Base-by-base conservation (phyloP, 2,329 filamentous ascomycete genomes). In the Fusarium siculi region DNA sequence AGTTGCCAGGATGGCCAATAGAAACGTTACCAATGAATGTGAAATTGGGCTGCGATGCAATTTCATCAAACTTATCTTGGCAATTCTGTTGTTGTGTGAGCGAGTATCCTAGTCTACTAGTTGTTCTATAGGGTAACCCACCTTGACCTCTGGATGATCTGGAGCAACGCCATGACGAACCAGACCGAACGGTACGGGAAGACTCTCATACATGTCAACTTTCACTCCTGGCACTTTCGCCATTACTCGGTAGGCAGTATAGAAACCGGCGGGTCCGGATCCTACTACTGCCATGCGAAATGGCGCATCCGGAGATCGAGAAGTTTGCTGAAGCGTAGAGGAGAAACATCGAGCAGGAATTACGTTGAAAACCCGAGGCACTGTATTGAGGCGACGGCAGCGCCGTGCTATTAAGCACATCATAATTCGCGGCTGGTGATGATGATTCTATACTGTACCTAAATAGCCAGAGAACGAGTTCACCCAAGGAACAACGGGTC, bases 101-200 rank as follows among this genome's bases (percentile, higher is more conserved):
- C 68, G 49, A 74, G 71, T 47, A 37, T 32, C 28, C 19, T 7
- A 10, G 18, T 47, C 7, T 21, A 23, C 23, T 19, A 7, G 18
- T 36, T 34, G 10, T 23, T 25, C 56, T 63, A 37, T 62, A 69
- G 64, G 60, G 67, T 63, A 62, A 46, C 58, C 52, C 50, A 96
- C 94, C 90, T 99, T 99, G 75, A 99, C 96, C 84, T 99, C 96
- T 1, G 96, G 96, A 83, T 99, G 96, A 81, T 99, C 96, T 9
- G 96, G 96, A n/a, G 96, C 97, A 66, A 99, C 96, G 14, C 96
- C 96, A 79, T 96, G 97, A 62, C 96, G 89, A 55, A 97, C 95
- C 62, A 99, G 87, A 2, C 96, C 96, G 80, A 94, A 99, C 0
- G 96, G 96, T 8, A 97, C 95, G 0, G 96, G 96, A 43, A 98